phyloP scores from a whole-genome alignment of 2,329 filamentous ascomycete genomes.

The Exserohilum turcica region DNA sequence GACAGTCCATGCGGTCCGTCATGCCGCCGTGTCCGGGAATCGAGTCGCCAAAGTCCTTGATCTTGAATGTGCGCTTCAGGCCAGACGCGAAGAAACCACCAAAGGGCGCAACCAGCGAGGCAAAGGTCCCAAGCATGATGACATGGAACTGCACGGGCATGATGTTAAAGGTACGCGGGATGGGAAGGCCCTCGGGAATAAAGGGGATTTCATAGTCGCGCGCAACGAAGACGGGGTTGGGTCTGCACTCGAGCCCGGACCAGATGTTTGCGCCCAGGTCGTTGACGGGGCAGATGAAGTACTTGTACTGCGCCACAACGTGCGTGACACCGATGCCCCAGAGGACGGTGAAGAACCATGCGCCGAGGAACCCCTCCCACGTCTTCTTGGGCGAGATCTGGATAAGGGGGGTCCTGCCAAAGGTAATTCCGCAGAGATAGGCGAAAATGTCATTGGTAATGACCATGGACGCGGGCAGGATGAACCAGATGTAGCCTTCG shows the following conservation, averaged over 20 bases:
- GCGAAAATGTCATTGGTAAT: constrained; percentile 99
- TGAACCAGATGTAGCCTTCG: constrained; percentile 99
- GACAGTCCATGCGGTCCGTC: constrained; percentile 98
- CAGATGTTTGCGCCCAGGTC: constrained; percentile 93
- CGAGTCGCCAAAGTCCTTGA: constrained; percentile 99
- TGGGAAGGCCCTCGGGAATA: constrained; percentile 55
- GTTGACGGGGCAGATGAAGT: constrained; percentile 98
- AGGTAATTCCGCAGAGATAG: constrained; percentile 96
- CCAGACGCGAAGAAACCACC: constrained; percentile 98
- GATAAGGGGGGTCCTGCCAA: constrained; percentile 94
- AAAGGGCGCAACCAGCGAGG: constrained; percentile 94
- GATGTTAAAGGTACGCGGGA: constrained; percentile 73
- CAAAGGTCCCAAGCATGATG: constrained; percentile 86
- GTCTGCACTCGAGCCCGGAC: constrained; percentile 85
- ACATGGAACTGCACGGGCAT: constrained; percentile 94
- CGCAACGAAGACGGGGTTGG: constrained; percentile 88
- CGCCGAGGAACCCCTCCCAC: constrained; percentile 94
- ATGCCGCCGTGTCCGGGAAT: constrained; percentile 98
- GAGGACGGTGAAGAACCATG: constrained; percentile 92
- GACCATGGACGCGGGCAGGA: constrained; percentile 89
- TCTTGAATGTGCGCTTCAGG: constrained; percentile 97
- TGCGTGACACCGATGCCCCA: constrained; percentile 84
- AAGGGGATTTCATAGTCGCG: constrained; percentile 71
- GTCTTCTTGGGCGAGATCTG: constrained; percentile 99
- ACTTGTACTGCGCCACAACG: constrained; percentile 85